phyloP scores from a whole-genome alignment of 2,329 filamentous ascomycete species.

The Chaetomium strumarium region DNA sequence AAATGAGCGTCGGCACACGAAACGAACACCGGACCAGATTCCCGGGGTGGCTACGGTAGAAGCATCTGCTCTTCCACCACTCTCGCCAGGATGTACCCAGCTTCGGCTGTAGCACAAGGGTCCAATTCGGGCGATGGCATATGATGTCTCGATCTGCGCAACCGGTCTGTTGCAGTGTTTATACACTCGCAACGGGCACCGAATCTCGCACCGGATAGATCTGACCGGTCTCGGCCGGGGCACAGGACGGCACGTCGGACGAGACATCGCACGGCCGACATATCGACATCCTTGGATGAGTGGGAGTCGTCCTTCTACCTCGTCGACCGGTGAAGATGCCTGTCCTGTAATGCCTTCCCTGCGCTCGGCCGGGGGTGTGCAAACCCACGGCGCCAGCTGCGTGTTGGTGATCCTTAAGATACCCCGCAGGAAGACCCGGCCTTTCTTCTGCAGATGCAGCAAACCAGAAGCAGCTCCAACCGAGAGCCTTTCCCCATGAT shows the following conservation, averaged over 20 bases:
- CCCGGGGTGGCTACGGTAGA: background rate
- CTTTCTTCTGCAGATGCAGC: background rate
- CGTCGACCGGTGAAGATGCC: too few species aligned
- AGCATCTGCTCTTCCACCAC: slow-evolving; percentile 3
- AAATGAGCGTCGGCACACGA: background rate
- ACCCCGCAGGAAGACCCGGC: background rate
- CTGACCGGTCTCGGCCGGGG: slow-evolving; percentile 7
- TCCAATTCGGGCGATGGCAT: slow-evolving; percentile 23
- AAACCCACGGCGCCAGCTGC: background rate
- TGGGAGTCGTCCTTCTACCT: background rate
- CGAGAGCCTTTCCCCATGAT: background rate
- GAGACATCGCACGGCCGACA: background rate
- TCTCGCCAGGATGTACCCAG: background rate
- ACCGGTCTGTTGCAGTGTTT: slow-evolving; percentile 11
- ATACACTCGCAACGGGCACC: slow-evolving; percentile 7
- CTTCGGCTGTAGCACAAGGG: slow-evolving; percentile 14
- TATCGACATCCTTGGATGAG: background rate
- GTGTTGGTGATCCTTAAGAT: background rate
- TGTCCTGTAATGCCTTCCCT: too few species aligned
- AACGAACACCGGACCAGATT: background rate
- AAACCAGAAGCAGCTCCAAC: background rate
- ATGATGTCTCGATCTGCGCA: slow-evolving; percentile 21
- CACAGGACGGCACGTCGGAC: slow-evolving; percentile 5
- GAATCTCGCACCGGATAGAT: slow-evolving; percentile 15
- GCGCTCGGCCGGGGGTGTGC: background rate